Evolutionary conservation across 1,284 basidiomycete genomes (phyloP), one percentile per base, ranked within the genome.

Genomic region (Ceratobasidium sp.): DNA sequence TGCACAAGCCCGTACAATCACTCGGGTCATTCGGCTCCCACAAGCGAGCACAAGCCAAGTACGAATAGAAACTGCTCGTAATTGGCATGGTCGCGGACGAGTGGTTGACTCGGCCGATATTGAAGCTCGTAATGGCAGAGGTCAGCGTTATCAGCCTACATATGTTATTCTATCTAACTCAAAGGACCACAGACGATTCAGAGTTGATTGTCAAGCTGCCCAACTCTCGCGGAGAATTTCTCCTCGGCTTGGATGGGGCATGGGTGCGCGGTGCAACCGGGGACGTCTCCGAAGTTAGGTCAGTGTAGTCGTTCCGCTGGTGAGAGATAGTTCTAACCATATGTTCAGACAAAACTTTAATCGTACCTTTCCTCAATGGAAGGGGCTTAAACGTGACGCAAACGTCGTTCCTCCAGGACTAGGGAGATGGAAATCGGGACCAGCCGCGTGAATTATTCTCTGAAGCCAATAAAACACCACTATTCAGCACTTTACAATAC

Each of bases 161-260:
- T 15, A 13, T 44, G 13, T 10, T 18, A 40, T 58, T 3, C 40
- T 33, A 33, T 33, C 33, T 55, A 26, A 9, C 40, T 63, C 23
- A 28, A 28, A 15, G 3, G 15, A 15, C 26, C 46, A 15, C 42
- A 75, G 72, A 75, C 28, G 72, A 75, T 18, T 51, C 60, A 18
- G 72, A 75, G 61, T n/a, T 75, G 20, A 66, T 75, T 28, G 61
- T 66, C 18, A 64, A 63, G 23, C 26, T 75, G 3, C 72, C 72
- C 49, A 28, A 51, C 23, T 51, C 72, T 20, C 72, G 72, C 18
- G 72, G 72, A 9, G 72, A 75, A 28, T 75, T 75, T 42, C 61
- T 75, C 20, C 26, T 75, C n/a, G 72, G 72, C n/a, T 66, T 75
- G 28, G 72, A 75, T 28, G 61, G 72, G n/a, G 72, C 72, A 13